A percentile compares a stretch with the other conserved stretches of the same genome.
Evolutionary conservation across 345 rosid species (phyloP).

Genomic region (Streptanthus diversifolius): DNA sequence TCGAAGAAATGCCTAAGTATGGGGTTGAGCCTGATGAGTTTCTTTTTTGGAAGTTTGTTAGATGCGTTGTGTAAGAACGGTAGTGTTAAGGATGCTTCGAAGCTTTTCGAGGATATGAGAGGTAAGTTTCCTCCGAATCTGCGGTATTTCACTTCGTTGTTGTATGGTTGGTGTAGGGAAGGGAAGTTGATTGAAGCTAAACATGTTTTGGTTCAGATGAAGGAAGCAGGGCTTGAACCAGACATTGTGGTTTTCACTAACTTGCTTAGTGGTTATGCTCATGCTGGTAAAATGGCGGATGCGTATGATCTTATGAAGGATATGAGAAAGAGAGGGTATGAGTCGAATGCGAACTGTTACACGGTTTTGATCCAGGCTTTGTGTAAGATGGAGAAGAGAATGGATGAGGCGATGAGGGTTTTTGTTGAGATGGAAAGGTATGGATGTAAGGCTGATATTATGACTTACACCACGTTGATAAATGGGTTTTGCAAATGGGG

Average conservation of each 20-base stretch:
- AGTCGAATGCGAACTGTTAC: slow-evolving; percentile 68
- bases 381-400: slow-evolving; percentile 57
- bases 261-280: slow-evolving; percentile 71
- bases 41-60: slow-evolving; percentile 64
- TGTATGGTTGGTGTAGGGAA: slow-evolving; percentile 95
- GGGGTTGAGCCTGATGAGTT: slow-evolving; percentile 78
- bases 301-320: slow-evolving; percentile 76
- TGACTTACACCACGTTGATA: slow-evolving; percentile 67
- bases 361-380: slow-evolving; percentile 81
- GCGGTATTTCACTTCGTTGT: slow-evolving; percentile 67
- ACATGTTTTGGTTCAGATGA: slow-evolving; percentile 80
- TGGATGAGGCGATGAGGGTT: slow-evolving; percentile 75
- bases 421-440: slow-evolving; percentile 76
- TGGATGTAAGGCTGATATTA: slow-evolving; percentile 70
- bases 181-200: slow-evolving; percentile 88
- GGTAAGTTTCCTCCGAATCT: slow-evolving; percentile 56
- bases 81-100: slow-evolving; percentile 83
- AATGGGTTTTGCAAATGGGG: slow-evolving; percentile 87
- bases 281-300: slow-evolving; percentile 70
- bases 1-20: slow-evolving; percentile 90
- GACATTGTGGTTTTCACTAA: slow-evolving; percentile 87
- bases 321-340: slow-evolving; percentile 68
- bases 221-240: slow-evolving; percentile 72
- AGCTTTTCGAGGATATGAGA: slow-evolving; percentile 69
- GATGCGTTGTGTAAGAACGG: slow-evolving; percentile 89